Evolutionary conservation across 1,284 basidiomycete genomes (phyloP), one percentile per base, ranked within the genome.

Genomic region (Stygiomarasmius scandens): DNA sequence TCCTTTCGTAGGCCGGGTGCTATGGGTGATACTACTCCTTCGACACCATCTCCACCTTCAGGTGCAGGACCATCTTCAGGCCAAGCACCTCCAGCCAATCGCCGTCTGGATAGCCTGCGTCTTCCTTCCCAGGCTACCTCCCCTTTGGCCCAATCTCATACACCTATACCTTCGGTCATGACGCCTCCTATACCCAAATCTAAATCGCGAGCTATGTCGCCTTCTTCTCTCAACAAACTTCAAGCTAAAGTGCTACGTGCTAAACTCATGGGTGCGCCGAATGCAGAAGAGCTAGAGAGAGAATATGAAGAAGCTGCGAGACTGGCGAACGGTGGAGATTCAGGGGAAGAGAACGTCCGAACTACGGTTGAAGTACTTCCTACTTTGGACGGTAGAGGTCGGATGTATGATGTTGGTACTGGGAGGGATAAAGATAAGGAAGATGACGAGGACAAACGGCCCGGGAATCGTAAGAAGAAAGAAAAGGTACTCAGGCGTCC

Each of bases 221-320:
- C 88, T 5, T 87, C 89, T 27, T 91, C 90, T 34, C 79, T 99
- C 44, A 99, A 99, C 74, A 91, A 89, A 67, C 76, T 99, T 1
- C 96, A 98, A 72, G 97, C 96, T 6, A 90, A 90, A 64, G 95
- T 97, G 1, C 75, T 99, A 16, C 87, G 94, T 19, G 95, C 96
- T 9, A 96, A 93, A 71, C 79, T 99, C 24, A 91, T 91, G 81
- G 83, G 80, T 20, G 78, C 85, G 14, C 80, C 90, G 0, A 83
- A 94, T 65, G 90, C 92, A 4, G 82, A 83, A 27, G 77, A 80
- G 25, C 75, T 98, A 45, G 92, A 97, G 71, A 80, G 81, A 56
- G 87, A 96, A 72, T 98, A 96, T 62, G 93, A 98, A 55, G 74
- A 72, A 20, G 84, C 85, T 67, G 64, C 85, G 29, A 75, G 74